Conservation (phyloP, 768 basidiomycete species). For the Phylloporus scabripes region DNA sequence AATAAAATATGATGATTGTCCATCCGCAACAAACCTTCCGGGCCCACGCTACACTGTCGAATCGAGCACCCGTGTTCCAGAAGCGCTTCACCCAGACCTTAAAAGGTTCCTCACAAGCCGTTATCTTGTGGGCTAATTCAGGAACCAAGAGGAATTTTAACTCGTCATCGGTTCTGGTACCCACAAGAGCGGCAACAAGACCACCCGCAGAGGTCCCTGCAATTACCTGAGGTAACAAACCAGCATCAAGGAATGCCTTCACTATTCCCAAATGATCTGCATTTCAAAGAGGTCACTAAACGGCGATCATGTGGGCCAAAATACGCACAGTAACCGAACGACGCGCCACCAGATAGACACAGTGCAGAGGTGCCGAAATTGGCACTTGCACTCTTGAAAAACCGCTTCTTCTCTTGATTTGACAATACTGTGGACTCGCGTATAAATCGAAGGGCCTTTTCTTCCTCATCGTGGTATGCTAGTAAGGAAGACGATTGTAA, state of each 20-base stretch:
- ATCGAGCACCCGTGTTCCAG: constrained; percentile 87
- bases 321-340: constrained; percentile 82
- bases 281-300: constrained; percentile 3
- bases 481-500: neutral
- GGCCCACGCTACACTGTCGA: constrained; percentile 88
- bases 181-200: constrained; percentile 67
- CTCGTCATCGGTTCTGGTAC: constrained; percentile 87
- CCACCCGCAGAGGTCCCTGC: constrained; percentile 95
- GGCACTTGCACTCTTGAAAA: constrained; percentile 85
- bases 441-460: constrained; percentile 68
- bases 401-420: constrained; percentile 83
- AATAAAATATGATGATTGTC: neutral
- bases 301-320: neutral
- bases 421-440: constrained; percentile 68
- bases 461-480: constrained; percentile 82
- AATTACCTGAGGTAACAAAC: constrained; percentile 83
- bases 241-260: constrained; percentile 84
- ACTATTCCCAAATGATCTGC: constrained; percentile 87
- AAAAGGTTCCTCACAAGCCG: constrained; percentile 76
- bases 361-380: constrained; percentile 90
- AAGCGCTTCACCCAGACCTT: constrained; percentile 66
- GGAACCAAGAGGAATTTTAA: constrained; percentile 73
- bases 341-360: constrained; percentile 93
- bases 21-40: constrained; percentile 54
- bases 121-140: constrained; percentile 75